Conservation (phyloP, 805 yeast species). For the Sungouiella blattae region DNA sequence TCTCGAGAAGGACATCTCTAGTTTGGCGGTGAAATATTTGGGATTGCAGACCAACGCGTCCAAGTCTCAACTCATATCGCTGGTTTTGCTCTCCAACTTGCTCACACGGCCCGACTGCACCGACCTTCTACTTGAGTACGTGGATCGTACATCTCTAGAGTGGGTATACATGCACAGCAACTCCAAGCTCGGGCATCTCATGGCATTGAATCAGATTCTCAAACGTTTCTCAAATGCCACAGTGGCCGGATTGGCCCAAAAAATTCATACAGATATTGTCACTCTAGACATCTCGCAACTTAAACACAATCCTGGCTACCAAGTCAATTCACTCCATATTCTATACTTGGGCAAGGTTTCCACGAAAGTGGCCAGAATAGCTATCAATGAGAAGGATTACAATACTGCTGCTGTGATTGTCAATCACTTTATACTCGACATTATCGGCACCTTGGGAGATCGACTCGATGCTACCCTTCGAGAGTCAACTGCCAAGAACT, state of each 20-base stretch:
- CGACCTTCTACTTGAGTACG: slow-evolving; percentile 16
- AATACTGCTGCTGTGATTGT: slow-evolving; percentile 47
- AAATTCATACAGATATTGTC: slow-evolving; percentile 5
- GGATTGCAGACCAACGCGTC: slow-evolving; percentile 42
- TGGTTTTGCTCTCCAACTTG: slow-evolving; percentile 50
- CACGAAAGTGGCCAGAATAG: slow-evolving; percentile 33
- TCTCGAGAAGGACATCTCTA: slow-evolving; percentile 33
- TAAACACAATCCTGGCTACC: background rate
- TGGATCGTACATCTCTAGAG: slow-evolving; percentile 3
- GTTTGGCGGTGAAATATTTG: slow-evolving; percentile 29
- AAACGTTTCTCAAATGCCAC: slow-evolving; percentile 18
- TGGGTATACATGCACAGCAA: slow-evolving; percentile 15
- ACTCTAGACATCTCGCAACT: slow-evolving; percentile 5
- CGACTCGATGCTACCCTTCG: slow-evolving; percentile 54
- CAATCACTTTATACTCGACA: slow-evolving; percentile 41
- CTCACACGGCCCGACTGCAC: slow-evolving; percentile 48
- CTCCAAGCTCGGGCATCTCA: slow-evolving; percentile 35
- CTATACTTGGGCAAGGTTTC: slow-evolving; percentile 32
- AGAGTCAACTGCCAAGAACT: slow-evolving; percentile 62
- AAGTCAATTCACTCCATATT: slow-evolving; percentile 16
- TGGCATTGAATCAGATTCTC: slow-evolving; percentile 37
- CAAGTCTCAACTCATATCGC: slow-evolving; percentile 54
- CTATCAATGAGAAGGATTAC: slow-evolving; percentile 24
- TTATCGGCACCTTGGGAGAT: slow-evolving; percentile 32
- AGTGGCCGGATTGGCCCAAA: slow-evolving; percentile 1